These are phyloP conservation scores for Letharia columbiana DNA, from an alignment of 495 filamentous ascomycete genomes.

Conservation along the genomic window DNA sequence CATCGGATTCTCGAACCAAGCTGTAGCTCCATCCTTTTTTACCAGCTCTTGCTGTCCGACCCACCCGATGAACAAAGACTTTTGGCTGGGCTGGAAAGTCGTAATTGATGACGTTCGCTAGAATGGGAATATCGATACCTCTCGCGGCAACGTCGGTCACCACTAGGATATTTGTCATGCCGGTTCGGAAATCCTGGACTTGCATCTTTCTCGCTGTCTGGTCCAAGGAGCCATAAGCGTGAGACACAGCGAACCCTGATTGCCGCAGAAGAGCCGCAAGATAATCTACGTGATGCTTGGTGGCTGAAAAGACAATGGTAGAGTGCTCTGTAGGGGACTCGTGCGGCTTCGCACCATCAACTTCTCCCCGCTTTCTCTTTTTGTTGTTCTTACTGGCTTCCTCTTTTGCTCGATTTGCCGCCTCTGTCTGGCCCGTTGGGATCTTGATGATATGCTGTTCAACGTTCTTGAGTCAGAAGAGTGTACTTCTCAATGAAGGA, in stretches of 20 bases:
- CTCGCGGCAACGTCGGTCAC: slow-evolving; percentile 95
- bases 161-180: slow-evolving; percentile 82
- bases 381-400: slow-evolving; percentile 30
- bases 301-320: slow-evolving; percentile 88
- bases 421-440: slow-evolving; percentile 64
- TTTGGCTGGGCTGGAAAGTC: slow-evolving; percentile 97
- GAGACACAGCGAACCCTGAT: slow-evolving; percentile 79
- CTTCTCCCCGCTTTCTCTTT: slow-evolving; percentile 43
- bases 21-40: slow-evolving; percentile 90
- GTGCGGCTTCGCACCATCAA: slow-evolving; percentile 36
- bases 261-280: slow-evolving; percentile 60
- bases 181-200: slow-evolving; percentile 76
- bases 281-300: slow-evolving; percentile 98
- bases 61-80: slow-evolving; percentile 92
- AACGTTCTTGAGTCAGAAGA: neutral
- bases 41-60: slow-evolving; percentile 88
- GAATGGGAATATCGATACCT: slow-evolving; percentile 93
- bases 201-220: slow-evolving; percentile 87
- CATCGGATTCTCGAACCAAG: slow-evolving; percentile 74
- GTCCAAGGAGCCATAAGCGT: slow-evolving; percentile 87
- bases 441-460: slow-evolving; percentile 70
- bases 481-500: neutral
- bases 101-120: slow-evolving; percentile 98
- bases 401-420: slow-evolving; percentile 31
- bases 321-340: slow-evolving; percentile 67